Evolutionary conservation across 805 yeast genomes (phyloP).

Genomic region (Nakazawaea siamensis): DNA sequence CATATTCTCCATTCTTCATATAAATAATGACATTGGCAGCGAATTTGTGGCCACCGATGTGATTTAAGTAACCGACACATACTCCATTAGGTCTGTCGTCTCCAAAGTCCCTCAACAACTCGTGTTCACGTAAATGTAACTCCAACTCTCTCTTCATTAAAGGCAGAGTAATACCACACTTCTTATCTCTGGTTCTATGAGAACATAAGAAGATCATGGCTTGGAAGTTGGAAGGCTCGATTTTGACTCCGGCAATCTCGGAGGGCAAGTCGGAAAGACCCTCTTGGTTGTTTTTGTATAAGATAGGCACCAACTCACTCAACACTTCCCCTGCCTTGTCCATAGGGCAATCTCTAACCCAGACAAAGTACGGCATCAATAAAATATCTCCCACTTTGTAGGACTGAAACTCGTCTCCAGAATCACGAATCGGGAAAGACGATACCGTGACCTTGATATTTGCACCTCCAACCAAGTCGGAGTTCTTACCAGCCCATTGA

Average conservation of each 20-base stretch:
- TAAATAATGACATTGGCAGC: conserved; percentile 85
- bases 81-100: conserved; percentile 76
- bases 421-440: conserved; percentile 33
- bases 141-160: conserved; percentile 77
- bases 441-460: conserved; percentile 44
- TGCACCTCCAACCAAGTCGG: conserved; percentile 18
- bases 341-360: conserved; percentile 46
- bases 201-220: conserved; percentile 74
- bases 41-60: conserved; percentile 94
- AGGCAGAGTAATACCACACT: conserved; percentile 94
- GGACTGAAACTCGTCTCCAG: conserved; percentile 30
- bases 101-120: conserved; percentile 64
- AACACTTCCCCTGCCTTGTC: conserved; percentile 37
- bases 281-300: conserved; percentile 21
- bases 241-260: conserved; percentile 21
- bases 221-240: conserved; percentile 29
- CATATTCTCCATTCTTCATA: conserved; percentile 60
- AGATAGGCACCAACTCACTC: conserved; percentile 31
- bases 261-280: conserved; percentile 12
- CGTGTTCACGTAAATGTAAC: conserved; percentile 58
- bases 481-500: conserved; percentile 16
- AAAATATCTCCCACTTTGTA: conserved; percentile 50
- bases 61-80: conserved; percentile 63
- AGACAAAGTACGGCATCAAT: conserved; percentile 66
- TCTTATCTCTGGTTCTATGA: conserved; percentile 82